phyloP scores from a whole-genome alignment of 257 asterid genomes.

The Marsdenia floribunda region DNA sequence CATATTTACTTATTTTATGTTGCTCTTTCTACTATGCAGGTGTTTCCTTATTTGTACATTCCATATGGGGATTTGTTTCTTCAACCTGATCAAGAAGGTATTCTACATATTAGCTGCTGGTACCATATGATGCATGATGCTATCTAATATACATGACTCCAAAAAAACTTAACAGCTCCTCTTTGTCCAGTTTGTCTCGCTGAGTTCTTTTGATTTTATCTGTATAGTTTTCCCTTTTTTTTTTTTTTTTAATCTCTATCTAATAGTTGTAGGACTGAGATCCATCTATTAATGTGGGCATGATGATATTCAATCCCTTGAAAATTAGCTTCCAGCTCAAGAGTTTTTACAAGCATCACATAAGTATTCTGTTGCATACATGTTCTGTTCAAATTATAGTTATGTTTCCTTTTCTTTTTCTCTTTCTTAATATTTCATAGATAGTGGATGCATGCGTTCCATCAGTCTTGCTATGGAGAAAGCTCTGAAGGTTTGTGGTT shows the following conservation, averaged over 20 bases:
- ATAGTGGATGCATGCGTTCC: slow-evolving; percentile 40
- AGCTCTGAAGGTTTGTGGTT: slow-evolving; percentile 63
- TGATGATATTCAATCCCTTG: neutral
- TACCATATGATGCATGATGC: neutral
- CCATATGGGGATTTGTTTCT: slow-evolving; percentile 59
- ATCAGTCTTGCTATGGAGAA: slow-evolving; percentile 71
- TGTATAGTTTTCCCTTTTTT: neutral
- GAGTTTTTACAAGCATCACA: slow-evolving; percentile 1
- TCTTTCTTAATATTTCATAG: slow-evolving; percentile 37
- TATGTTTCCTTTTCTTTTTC: slow-evolving; percentile 17
- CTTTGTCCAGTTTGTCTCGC: neutral
- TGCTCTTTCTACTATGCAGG: slow-evolving; percentile 41
- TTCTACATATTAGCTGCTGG: slow-evolving; percentile 2
- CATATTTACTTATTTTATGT: neutral
- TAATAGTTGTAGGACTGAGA: neutral
- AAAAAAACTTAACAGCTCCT: neutral
- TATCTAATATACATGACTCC: neutral
- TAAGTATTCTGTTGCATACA: neutral
- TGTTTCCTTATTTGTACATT: slow-evolving; percentile 74
- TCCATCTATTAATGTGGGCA: neutral
- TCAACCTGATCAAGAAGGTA: slow-evolving; percentile 58
- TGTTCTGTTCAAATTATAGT: slow-evolving; percentile 4
- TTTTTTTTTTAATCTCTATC: neutral
- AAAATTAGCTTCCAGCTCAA: neutral
- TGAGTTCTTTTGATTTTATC: neutral